phyloP scores from a whole-genome alignment of 2,329 filamentous ascomycete genomes.

The Fusarium chuoi region DNA sequence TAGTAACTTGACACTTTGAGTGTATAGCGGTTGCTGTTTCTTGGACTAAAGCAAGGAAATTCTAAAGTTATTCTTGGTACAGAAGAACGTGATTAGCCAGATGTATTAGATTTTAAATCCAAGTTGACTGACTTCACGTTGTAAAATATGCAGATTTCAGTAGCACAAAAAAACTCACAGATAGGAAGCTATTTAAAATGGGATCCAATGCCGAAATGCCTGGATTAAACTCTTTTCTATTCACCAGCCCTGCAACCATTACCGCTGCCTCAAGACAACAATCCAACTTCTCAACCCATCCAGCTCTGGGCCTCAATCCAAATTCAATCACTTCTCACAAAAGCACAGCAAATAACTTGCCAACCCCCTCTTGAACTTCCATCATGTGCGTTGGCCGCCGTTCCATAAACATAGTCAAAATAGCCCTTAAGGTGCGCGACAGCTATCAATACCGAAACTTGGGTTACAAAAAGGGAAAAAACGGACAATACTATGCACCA shows the following conservation, averaged over 20 bases:
- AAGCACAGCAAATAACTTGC: fast-evolving
- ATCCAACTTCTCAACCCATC: background rate
- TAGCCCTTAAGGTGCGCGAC: background rate
- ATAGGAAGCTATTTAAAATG: background rate
- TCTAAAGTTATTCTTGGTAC: background rate
- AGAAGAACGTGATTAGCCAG: background rate
- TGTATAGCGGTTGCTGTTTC: background rate
- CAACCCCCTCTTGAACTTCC: background rate
- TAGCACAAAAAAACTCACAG: fast-evolving
- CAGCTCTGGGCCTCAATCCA: background rate
- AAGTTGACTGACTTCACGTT: background rate
- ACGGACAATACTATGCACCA: fast-evolving
- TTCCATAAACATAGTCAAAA: background rate
- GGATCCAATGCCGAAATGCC: fast-evolving
- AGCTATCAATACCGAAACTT: too few species aligned
- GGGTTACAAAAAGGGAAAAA: background rate
- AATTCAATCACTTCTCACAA: background rate
- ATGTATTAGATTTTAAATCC: fast-evolving
- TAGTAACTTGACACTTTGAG: fast-evolving
- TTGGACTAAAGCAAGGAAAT: background rate
- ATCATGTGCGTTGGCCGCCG: background rate
- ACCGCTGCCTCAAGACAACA: background rate
- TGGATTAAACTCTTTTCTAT: fast-evolving
- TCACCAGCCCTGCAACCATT: background rate
- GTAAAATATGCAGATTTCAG: fast-evolving